These are phyloP conservation scores for Pseudophaeomoniella oleicola DNA, from an alignment of 2,329 filamentous ascomycete species.

Conservation along the genomic window DNA sequence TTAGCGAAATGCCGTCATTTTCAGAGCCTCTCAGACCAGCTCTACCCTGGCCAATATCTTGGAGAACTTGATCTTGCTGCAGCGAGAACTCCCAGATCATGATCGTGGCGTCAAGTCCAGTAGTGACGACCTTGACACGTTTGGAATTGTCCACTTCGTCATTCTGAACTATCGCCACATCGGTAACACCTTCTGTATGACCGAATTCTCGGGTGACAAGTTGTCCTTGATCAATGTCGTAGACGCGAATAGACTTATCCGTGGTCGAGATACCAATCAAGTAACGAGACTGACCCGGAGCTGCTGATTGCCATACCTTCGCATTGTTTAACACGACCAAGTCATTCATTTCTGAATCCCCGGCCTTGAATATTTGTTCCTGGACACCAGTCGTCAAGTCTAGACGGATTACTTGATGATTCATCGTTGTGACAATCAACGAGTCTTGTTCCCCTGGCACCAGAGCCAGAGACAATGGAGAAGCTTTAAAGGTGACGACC, in stretches of 20 bases:
- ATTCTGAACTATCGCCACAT: constrained; percentile 54
- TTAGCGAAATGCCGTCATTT: constrained; percentile 25
- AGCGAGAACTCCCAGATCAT: constrained; percentile 52
- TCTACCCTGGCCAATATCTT: constrained; percentile 12
- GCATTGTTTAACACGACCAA: constrained; percentile 72
- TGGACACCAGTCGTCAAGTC: constrained; percentile 54
- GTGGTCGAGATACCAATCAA: constrained; percentile 83
- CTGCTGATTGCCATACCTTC: constrained; percentile 38
- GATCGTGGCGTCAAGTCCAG: constrained; percentile 65
- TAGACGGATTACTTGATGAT: constrained; percentile 45
- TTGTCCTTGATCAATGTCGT: constrained; percentile 60
- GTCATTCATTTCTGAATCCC: constrained; percentile 66
- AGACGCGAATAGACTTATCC: constrained; percentile 87
- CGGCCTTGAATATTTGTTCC: constrained; percentile 62
- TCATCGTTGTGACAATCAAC: constrained; percentile 46
- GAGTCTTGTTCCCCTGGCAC: constrained; percentile 44
- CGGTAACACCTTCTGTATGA: constrained; percentile 86
- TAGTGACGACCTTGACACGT: constrained; percentile 46
- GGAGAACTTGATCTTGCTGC: constrained; percentile 16
- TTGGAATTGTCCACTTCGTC: constrained; percentile 31
- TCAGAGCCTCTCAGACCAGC: constrained; percentile 10
- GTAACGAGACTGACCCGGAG: constrained; percentile 18
- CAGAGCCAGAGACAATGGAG: constrained; percentile 70
- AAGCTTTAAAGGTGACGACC: constrained; percentile 70
- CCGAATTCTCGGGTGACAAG: constrained; percentile 86